phyloP scores from a whole-genome alignment of 2,329 filamentous ascomycete species.

The Ceratocystis ficicola region DNA sequence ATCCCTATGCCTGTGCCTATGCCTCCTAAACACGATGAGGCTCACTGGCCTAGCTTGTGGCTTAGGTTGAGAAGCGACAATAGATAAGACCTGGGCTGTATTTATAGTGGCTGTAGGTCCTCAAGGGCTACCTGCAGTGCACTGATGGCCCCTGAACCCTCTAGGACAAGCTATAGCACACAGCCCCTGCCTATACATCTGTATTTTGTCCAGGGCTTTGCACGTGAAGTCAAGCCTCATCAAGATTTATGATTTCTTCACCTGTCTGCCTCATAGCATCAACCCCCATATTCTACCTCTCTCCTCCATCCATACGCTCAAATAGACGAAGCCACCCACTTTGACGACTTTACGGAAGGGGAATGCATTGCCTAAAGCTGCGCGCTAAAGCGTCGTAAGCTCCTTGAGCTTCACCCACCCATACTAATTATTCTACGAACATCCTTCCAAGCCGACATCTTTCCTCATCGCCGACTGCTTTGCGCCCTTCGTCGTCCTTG shows the following conservation, averaged over 20 bases:
- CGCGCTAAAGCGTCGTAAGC: slow-evolving; percentile 4
- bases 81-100: too few species aligned
- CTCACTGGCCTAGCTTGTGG: background rate
- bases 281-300: background rate
- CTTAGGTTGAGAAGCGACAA: too few species aligned
- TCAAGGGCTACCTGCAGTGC: too few species aligned
- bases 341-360: background rate
- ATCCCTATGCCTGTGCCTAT: background rate
- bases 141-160: too few species aligned
- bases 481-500: background rate
- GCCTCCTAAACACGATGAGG: background rate
- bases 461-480: background rate
- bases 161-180: too few species aligned
- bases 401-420: slow-evolving; percentile 6
- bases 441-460: background rate
- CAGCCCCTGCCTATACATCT: too few species aligned
- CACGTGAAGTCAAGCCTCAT: too few species aligned
- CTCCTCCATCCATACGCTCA: background rate
- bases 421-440: background rate
- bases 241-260: too few species aligned
- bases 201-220: too few species aligned
- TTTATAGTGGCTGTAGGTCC: too few species aligned
- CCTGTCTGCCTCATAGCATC: background rate
- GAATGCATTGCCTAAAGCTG: slow-evolving; percentile 6
- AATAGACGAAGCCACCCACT: background rate